Base-by-base conservation (phyloP, 306 rosid species). In the Urtica urens region DNA sequence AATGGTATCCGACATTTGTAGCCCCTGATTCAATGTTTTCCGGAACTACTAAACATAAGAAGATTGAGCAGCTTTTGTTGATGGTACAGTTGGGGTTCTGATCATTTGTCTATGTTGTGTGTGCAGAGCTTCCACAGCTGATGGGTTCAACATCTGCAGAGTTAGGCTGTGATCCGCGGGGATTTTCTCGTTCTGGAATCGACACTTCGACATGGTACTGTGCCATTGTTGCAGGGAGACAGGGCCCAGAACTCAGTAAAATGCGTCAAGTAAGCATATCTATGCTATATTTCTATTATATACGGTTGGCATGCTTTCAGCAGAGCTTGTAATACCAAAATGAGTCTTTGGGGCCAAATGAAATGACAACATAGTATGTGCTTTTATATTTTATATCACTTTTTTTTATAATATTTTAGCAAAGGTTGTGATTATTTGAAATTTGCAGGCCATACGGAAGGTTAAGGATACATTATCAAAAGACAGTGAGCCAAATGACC, bases 181-280 rank as follows among this genome's bases (percentile, higher is more conserved):
- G 95, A 48, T 84, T 76, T 68, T 90, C 95, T 42, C 92, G 90
- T 66, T 95, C 95, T 54, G 95, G 95, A 72, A 74, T 55, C 13
- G 83, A 77, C 58, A 71, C 82, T 4, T 19, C 48, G 13, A 77
- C 82, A 44, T 90, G 97, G 97, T 90, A 90, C 70, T 90, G 97
- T 66, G 95, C 87, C 48, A 53, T 84, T 53, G 53, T 83, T 54
- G 90, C 82, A 29, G 97, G 97, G 71, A 68, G 94, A 64, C 72
- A 66, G 38, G 73, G 95, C 46, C 60, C 69, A 30, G 82, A 77
- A 51, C 75, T 84, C 72, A 80, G 78, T 69, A 76, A 64, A 69
- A 72, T 84, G 92, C 94, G 97, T 52, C 84, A 76, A 78, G 97
- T 84, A 84, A 56, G 90, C 63, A 40, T 59, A 47, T 45, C 70